Conservation (phyloP, 2,329 filamentous ascomycete genomes). For the Fusarium mexicanum region DNA sequence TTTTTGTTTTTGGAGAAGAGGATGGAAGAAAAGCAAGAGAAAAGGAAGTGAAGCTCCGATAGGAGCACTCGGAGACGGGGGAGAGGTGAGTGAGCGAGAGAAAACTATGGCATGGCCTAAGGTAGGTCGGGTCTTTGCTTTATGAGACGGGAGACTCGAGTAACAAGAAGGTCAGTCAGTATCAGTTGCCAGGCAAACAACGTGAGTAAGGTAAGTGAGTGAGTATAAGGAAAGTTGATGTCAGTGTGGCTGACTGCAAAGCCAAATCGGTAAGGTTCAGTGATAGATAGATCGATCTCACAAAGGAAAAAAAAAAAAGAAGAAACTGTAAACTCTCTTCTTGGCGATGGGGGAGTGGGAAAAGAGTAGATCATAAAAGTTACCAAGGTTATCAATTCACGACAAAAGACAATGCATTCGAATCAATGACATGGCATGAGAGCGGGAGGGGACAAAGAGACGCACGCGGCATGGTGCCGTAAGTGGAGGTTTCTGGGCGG, state of each 20-base stretch:
- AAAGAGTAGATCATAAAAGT: slow-evolving; percentile 30
- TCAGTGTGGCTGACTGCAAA: slow-evolving; percentile 31
- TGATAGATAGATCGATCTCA: background rate
- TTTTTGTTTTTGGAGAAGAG: background rate
- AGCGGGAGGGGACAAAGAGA: slow-evolving; percentile 12
- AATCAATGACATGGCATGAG: slow-evolving; percentile 11
- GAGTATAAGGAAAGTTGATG: slow-evolving; percentile 15
- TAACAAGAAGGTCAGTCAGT: background rate
- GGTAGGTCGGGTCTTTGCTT: background rate
- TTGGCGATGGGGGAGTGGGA: slow-evolving; percentile 7
- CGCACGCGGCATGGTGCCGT: slow-evolving; percentile 33
- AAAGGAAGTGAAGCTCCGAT: background rate
- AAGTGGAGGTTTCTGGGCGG: slow-evolving; percentile 23
- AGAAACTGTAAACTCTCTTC: background rate
- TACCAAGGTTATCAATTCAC: slow-evolving; percentile 2
- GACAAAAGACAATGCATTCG: slow-evolving; percentile 13
- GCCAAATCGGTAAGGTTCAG: background rate
- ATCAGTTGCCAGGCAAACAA: slow-evolving; percentile 17
- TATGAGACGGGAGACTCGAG: slow-evolving; percentile 1
- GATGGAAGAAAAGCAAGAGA: background rate
- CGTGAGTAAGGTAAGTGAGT: background rate
- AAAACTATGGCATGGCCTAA: slow-evolving; percentile 6
- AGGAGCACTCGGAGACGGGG: background rate
- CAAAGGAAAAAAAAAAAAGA: background rate
- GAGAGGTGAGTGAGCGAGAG: background rate